Evolutionary conservation across 2,329 filamentous ascomycete genomes (phyloP).

Genomic region (Purpureocillium lavendulum): DNA sequence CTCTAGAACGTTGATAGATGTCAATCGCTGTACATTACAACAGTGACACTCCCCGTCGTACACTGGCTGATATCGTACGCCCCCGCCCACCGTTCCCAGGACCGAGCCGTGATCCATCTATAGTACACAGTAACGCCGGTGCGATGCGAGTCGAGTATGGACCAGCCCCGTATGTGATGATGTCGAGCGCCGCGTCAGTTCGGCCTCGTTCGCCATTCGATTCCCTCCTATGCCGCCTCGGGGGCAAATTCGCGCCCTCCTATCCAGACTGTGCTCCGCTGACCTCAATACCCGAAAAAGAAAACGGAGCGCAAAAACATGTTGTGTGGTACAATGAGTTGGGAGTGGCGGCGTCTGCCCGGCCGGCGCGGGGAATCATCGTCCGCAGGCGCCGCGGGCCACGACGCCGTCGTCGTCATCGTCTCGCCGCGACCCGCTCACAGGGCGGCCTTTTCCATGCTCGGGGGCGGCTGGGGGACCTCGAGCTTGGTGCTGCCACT

Average conservation of each 20-base stretch:
- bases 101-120: constrained; percentile 12
- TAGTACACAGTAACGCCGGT: constrained; percentile 25
- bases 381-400: too few species aligned
- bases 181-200: too few species aligned
- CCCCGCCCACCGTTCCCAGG: too few species aligned
- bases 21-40: too few species aligned
- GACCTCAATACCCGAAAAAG: background rate
- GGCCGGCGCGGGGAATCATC: too few species aligned
- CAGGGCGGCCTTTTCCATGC: constrained; percentile 17
- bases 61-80: too few species aligned
- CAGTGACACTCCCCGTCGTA: too few species aligned
- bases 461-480: constrained; percentile 30
- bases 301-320: background rate
- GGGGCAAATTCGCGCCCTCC: background rate
- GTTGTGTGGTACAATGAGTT: constrained; percentile 1
- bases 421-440: constrained; percentile 8
- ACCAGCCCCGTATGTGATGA: background rate
- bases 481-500: constrained; percentile 81
- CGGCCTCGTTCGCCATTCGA: too few species aligned
- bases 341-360: constrained; percentile 1
- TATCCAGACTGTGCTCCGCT: background rate
- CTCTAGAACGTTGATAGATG: too few species aligned
- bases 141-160: constrained; percentile 19
- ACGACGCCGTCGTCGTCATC: constrained; percentile 3
- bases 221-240: background rate